phyloP scores from a whole-genome alignment of 345 rosid genomes.

The Geranium brycei region DNA sequence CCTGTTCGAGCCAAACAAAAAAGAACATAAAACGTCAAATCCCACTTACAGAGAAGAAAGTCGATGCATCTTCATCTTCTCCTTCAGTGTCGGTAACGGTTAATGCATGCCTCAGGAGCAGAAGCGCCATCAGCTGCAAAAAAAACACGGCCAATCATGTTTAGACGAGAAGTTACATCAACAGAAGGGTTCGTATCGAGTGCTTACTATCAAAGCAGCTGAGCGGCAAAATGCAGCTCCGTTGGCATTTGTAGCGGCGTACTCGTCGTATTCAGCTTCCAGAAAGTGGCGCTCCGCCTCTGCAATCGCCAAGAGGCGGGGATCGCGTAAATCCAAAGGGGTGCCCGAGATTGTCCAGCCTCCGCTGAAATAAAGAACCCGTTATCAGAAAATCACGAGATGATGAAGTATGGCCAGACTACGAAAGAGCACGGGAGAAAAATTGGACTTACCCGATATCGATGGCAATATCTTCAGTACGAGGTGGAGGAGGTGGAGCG shows the following conservation, averaged over 20 bases:
- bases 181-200: not conserved
- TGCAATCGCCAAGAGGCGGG: slow-evolving; percentile 72
- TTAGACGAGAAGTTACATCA: not conserved
- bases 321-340: slow-evolving; percentile 67
- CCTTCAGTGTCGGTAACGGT: slow-evolving; percentile 50
- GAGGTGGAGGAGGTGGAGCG: slow-evolving; percentile 51
- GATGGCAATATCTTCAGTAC: slow-evolving; percentile 53
- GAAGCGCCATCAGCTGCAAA: slow-evolving; percentile 69
- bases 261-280: slow-evolving; percentile 78
- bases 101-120: slow-evolving; percentile 66
- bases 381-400: not conserved
- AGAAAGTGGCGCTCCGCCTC: slow-evolving; percentile 84
- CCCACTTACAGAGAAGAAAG: slow-evolving; percentile 63
- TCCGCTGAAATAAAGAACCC: slow-evolving; percentile 34
- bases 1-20: not conserved
- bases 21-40: not conserved
- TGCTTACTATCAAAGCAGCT: slow-evolving; percentile 56
- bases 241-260: slow-evolving; percentile 61
- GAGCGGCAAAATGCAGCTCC: slow-evolving; percentile 92
- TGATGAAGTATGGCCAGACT: not conserved
- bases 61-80: slow-evolving; percentile 50
- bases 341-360: slow-evolving; percentile 88
- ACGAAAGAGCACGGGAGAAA: slow-evolving; percentile 1
- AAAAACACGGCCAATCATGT: slow-evolving; percentile 2
- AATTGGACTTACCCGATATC: slow-evolving; percentile 61